Percentiles rank a stretch among this genome's conserved stretches.
phyloP scores from a whole-genome alignment of 768 basidiomycete genomes.

The Sistotremastrum suecicum region DNA sequence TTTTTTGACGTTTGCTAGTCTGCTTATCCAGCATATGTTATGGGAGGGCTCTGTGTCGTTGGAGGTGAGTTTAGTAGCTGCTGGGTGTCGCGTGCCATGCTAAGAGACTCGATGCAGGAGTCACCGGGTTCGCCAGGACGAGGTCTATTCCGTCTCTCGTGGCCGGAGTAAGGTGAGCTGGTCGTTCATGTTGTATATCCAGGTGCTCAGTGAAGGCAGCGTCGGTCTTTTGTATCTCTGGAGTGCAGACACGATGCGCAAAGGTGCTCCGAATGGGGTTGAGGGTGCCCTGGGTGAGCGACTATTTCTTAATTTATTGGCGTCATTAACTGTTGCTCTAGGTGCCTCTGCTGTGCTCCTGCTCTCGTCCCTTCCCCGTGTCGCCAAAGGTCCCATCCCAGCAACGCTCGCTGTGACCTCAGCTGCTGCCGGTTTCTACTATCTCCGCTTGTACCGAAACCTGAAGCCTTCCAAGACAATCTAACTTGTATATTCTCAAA shows the following conservation, averaged over 20 bases:
- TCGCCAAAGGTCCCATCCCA: conserved; percentile 64
- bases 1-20: conserved; percentile 28
- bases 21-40: conserved; percentile 66
- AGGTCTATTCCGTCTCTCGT: conserved; percentile 72
- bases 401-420: conserved; percentile 46
- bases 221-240: conserved; percentile 71
- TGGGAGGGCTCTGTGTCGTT: conserved; percentile 62
- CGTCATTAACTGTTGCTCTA: conserved; percentile 12
- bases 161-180: conserved; percentile 60
- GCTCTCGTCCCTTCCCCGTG: conserved; percentile 59
- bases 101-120: neutral
- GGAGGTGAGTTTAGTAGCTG: conserved; percentile 30
- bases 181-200: neutral
- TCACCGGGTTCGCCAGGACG: conserved; percentile 57
- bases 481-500: too few species aligned
- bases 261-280: conserved; percentile 57
- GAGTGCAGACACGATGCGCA: conserved; percentile 64
- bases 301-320: neutral
- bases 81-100: too few species aligned
- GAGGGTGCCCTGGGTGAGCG: conserved; percentile 60
- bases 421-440: conserved; percentile 48
- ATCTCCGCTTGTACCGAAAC: conserved; percentile 12
- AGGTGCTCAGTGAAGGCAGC: conserved; percentile 20
- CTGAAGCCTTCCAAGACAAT: too few species aligned
- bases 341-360: conserved; percentile 67